Conservation (phyloP, 1,139 yeast species). For the Yamadazyma jaroonii region DNA sequence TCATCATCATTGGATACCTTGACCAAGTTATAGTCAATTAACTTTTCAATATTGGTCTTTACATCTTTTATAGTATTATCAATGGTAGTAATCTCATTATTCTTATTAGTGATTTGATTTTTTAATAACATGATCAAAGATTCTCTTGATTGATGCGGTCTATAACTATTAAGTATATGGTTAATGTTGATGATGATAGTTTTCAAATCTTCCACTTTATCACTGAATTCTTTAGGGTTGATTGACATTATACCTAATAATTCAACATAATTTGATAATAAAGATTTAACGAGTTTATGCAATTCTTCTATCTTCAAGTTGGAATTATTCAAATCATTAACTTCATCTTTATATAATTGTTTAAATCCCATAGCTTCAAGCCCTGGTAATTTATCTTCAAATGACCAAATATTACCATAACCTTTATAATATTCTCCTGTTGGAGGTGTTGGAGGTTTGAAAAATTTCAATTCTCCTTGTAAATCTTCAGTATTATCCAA, state of each 20-base stretch:
- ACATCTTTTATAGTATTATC: conserved; percentile 46
- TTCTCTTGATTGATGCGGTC: conserved; percentile 89
- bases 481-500: conserved; percentile 13
- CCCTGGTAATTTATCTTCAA: conserved; percentile 66
- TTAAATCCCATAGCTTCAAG: conserved; percentile 65
- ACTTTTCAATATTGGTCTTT: conserved; percentile 32
- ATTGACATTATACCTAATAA: conserved; percentile 69
- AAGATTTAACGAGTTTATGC: conserved; percentile 65
- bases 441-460: conserved; percentile 69
- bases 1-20: conserved; percentile 6
- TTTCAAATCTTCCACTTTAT: conserved; percentile 68
- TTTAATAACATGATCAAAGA: conserved; percentile 69
- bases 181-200: conserved; percentile 79
- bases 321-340: conserved; percentile 45
- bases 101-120: conserved; percentile 57
- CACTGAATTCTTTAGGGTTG: conserved; percentile 64
- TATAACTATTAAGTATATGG: conserved; percentile 76
- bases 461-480: conserved; percentile 45
- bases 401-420: conserved; percentile 81
- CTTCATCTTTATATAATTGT: conserved; percentile 53
- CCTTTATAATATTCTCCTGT: conserved; percentile 62
- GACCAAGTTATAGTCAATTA: conserved; percentile 18
- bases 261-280: conserved; percentile 69
- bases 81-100: conserved; percentile 50
- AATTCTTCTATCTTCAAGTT: conserved; percentile 61